Percentiles rank a stretch among this genome's conserved stretches.
phyloP scores from a whole-genome alignment of 345 rosid species.

The Carallia brachiata region DNA sequence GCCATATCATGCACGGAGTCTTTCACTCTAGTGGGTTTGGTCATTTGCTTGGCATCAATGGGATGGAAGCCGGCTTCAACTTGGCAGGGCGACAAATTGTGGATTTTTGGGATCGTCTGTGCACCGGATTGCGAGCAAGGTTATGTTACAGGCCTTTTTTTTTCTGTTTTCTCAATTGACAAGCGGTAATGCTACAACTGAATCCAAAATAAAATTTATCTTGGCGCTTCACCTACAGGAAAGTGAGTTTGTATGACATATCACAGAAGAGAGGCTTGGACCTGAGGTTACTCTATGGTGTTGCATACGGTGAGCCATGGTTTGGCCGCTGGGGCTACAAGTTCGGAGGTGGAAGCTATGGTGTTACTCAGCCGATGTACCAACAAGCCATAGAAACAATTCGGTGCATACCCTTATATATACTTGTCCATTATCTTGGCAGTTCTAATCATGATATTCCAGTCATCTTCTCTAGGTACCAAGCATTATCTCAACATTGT shows the following conservation, averaged over 20 bases:
- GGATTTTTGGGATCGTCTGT: conserved; percentile 90
- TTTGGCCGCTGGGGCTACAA: conserved; percentile 85
- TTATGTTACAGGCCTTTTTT: conserved; percentile 36
- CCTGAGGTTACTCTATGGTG: conserved; percentile 63
- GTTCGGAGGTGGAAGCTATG: conserved; percentile 71
- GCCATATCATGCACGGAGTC: conserved; percentile 72
- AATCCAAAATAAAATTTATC: background rate
- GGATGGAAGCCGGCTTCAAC: conserved; percentile 64
- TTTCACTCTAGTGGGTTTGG: conserved; percentile 91
- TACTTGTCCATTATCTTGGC: conserved; percentile 46
- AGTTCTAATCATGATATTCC: conserved; percentile 43
- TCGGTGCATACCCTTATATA: conserved; percentile 54
- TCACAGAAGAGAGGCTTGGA: conserved; percentile 80
- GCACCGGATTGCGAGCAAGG: conserved; percentile 78
- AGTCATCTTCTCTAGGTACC: conserved; percentile 68
- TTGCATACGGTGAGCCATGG: conserved; percentile 77
- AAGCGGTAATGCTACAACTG: background rate
- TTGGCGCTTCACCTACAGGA: conserved; percentile 39
- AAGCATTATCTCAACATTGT: conserved; percentile 54
- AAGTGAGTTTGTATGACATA: conserved; percentile 68
- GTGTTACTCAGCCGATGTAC: conserved; percentile 61
- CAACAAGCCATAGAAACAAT: conserved; percentile 73
- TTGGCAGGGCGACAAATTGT: conserved; percentile 71
- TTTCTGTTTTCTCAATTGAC: background rate
- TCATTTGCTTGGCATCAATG: conserved; percentile 73